phyloP scores from a whole-genome alignment of 2,329 filamentous ascomycete species.

The Talaromyces albobiverticillius region DNA sequence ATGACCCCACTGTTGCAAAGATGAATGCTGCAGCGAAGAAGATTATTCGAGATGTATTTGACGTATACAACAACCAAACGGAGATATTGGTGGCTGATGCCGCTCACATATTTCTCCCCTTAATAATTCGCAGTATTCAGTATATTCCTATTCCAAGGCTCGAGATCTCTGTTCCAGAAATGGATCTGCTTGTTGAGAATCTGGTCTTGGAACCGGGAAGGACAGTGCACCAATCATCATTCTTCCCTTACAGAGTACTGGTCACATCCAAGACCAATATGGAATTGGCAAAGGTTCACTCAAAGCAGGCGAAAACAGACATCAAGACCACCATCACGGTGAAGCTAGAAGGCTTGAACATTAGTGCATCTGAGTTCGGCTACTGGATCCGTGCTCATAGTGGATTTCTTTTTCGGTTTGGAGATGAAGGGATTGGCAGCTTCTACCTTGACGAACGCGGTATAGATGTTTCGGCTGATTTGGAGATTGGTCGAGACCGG shows the following conservation, averaged over 20 bases:
- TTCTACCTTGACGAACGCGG: conserved; percentile 84
- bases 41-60: conserved; percentile 68
- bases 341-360: conserved; percentile 76
- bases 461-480: conserved; percentile 78
- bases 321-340: conserved; percentile 72
- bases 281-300: conserved; percentile 76
- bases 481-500: conserved; percentile 75
- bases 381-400: conserved; percentile 83
- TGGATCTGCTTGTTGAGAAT: conserved; percentile 86
- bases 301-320: conserved; percentile 61
- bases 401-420: conserved; percentile 65
- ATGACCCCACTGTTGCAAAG: conserved; percentile 70
- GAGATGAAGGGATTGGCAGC: conserved; percentile 79
- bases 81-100: conserved; percentile 70
- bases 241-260: conserved; percentile 79
- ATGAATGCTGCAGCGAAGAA: conserved; percentile 65
- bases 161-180: conserved; percentile 78
- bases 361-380: conserved; percentile 81
- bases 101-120: conserved; percentile 76
- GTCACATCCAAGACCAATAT: conserved; percentile 83
- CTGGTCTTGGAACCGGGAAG: conserved; percentile 83
- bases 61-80: conserved; percentile 62
- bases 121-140: conserved; percentile 73
- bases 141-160: conserved; percentile 86
- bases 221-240: conserved; percentile 81